Base-by-base conservation (phyloP, 257 asterid species). In the Solanum microdontum region DNA sequence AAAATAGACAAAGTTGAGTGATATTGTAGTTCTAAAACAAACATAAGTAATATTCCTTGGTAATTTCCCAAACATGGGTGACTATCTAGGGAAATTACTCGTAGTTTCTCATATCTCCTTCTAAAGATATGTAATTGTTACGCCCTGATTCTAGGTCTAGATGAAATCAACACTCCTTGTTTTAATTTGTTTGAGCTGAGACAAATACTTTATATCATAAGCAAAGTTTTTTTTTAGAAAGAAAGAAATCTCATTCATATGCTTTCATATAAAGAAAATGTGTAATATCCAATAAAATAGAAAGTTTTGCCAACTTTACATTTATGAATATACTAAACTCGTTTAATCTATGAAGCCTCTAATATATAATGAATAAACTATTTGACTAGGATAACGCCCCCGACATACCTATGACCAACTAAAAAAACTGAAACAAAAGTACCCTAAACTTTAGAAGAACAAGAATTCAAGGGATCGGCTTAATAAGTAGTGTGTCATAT, bases 111-210 rank as follows among this genome's bases (percentile, higher is more conserved):
- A 32, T 32, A 32, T 32, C 4, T 32, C 21, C 21, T 48, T 48
- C 21, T 48, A 48, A 45, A 45, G 17, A 19, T 7, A 17, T 55
- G 64, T 55, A 55, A 55, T 19, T 55, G 64, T 55, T 0, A 55
- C 0, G 10, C n/a, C 10, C n/a, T 0, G 0, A 55, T 55, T 2
- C n/a, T 55, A 19, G 4, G 4, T 7, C 0, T 55, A 55, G n/a
- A 55, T 0, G 0, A 55, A 55, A 55, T 55, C 11, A 0, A 55
- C 10, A 55, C 64, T 55, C n/a, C n/a, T 6, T 55, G 64, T 55
- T 19, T 55, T 19, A 19, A 55, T 55, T 55, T 19, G 64, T 55
- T 17, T 55, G n/a, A 55, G 64, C 8, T 51, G 9, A 51, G 62
- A 51, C 9, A 51, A 51, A 51, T 51, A 51, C 17, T 1, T 48